Base-by-base conservation (phyloP, 345 rosid genomes). In the Eucalyptus marginata region DNA sequence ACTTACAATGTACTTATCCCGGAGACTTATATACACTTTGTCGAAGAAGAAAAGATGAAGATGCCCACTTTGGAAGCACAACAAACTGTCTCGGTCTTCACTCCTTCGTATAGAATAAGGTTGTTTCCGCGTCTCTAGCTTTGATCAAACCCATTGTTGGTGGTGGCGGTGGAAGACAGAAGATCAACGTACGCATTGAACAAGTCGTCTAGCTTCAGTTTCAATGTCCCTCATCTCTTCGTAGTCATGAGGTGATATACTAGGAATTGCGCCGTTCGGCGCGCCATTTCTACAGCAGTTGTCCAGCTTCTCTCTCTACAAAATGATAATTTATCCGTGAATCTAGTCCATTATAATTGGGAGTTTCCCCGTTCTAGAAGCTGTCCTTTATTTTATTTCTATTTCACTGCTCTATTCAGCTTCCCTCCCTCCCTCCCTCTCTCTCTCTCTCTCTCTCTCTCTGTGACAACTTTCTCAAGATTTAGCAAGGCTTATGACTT, bases 1-100 rank as follows among this genome's bases (percentile, higher is more conserved):
- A 52, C 0, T 52, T 52, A 8, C 0, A 8, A 2, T 52, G 25
- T 10, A 52, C n/a, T n/a, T n/a, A n/a, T n/a, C n/a, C n/a, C 1
- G 5, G 16, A 24, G 47, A 40, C 24, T 20, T 76, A 11, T 1
- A 11, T 36, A 40, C 83, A 10, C 1, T 76, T 40, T 40, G 84
- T 20, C 11, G 47, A 76, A 76, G 29, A 76, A 40, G 47, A 71
- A 71, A 76, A 22, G 5, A 40, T 36, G 46, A 71, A n/a, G 36
- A 64, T 64, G 20, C 0, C 17, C 17, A 40, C 27, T 20, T 40
- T 40, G 84, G 47, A 20, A 40, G 84, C 47, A 11, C 47, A 76
- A 2, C 84, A 40, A 36, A 76, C 27, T 0, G 84, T 76, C 47
- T 76, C 84, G 84, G 47, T 76, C 84, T 76, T 20, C 84, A 76